Percentiles rank a stretch among this genome's conserved stretches.
Evolutionary conservation across 352 stramenopile genomes (phyloP).

Genomic region (Phytophthora sansomeana): DNA sequence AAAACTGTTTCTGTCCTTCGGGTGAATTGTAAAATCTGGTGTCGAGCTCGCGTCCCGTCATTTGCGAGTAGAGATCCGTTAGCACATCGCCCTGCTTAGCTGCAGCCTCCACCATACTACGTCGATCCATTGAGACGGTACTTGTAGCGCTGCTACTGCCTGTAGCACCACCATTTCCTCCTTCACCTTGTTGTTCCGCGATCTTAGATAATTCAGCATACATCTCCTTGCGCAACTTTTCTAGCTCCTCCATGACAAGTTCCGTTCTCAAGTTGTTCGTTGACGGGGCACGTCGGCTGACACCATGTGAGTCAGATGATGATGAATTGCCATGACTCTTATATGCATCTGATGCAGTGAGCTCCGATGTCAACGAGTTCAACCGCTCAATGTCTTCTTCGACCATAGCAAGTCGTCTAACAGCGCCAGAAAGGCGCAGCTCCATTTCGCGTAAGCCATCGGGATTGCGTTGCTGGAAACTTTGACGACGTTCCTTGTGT

Average conservation of each 20-base stretch:
- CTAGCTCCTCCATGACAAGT: slow-evolving; percentile 52
- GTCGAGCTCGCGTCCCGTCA: slow-evolving; percentile 62
- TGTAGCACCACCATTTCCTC: slow-evolving; percentile 31
- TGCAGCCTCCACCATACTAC: slow-evolving; percentile 29
- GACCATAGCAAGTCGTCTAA: slow-evolving; percentile 58
- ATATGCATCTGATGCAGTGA: slow-evolving; percentile 33
- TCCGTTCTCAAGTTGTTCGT: slow-evolving; percentile 36
- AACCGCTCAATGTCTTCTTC: slow-evolving; percentile 77
- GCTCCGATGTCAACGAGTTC: slow-evolving; percentile 33
- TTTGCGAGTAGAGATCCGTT: slow-evolving; percentile 64
- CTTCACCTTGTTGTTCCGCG: slow-evolving; percentile 23
- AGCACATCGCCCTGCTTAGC: slow-evolving; percentile 56
- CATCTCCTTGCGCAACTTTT: slow-evolving; percentile 60
- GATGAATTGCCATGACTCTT: slow-evolving; percentile 1
- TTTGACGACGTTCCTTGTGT: slow-evolving; percentile 20
- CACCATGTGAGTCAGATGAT: background rate
- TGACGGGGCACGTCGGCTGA: slow-evolving; percentile 22
- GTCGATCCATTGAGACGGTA: slow-evolving; percentile 27
- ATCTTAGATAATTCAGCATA: slow-evolving; percentile 64
- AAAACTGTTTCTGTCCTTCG: slow-evolving; percentile 64
- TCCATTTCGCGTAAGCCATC: slow-evolving; percentile 65
- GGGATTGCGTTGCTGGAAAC: slow-evolving; percentile 28
- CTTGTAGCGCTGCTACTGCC: slow-evolving; percentile 16
- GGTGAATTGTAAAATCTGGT: slow-evolving; percentile 51
- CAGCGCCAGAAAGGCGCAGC: slow-evolving; percentile 62